Evolutionary conservation across 108 stramenopile genomes (phyloP).

Genomic region (Epipyxis sp.): DNA sequence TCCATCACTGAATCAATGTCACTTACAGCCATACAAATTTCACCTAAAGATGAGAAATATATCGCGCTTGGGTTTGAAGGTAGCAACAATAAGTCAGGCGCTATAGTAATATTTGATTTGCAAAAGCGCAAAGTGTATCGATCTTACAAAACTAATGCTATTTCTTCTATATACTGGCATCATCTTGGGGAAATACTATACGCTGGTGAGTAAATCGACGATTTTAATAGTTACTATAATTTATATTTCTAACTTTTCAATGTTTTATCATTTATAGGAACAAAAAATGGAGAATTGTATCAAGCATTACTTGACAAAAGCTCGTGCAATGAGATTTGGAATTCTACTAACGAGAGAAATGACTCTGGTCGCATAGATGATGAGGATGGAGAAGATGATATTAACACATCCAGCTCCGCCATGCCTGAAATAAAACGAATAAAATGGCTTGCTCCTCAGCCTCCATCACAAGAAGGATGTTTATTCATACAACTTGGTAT

Average conservation of each 20-base stretch:
- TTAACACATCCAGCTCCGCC: no score
- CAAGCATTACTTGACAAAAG: background rate
- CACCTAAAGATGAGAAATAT: constrained; percentile 1
- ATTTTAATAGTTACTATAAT: no score
- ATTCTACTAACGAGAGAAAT: background rate
- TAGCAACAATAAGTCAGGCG: background rate
- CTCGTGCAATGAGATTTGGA: background rate
- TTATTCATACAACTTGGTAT: background rate
- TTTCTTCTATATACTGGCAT: background rate
- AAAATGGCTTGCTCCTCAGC: background rate
- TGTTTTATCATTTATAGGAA: no score
- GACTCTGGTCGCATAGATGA: background rate
- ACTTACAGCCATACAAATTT: background rate
- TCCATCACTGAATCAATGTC: background rate
- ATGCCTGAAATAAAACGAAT: background rate
- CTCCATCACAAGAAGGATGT: background rate
- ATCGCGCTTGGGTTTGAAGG: background rate
- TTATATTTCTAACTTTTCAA: no score
- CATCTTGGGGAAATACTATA: background rate
- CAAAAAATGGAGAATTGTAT: constrained; percentile 10
- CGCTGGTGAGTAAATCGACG: no score
- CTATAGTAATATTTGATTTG: constrained; percentile 8
- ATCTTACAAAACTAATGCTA: background rate
- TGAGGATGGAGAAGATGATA: constrained; percentile 10
- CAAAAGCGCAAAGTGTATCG: background rate